Evolutionary conservation across 2,329 filamentous ascomycete species (phyloP).

Genomic region (Chaetomiaceae sp.): DNA sequence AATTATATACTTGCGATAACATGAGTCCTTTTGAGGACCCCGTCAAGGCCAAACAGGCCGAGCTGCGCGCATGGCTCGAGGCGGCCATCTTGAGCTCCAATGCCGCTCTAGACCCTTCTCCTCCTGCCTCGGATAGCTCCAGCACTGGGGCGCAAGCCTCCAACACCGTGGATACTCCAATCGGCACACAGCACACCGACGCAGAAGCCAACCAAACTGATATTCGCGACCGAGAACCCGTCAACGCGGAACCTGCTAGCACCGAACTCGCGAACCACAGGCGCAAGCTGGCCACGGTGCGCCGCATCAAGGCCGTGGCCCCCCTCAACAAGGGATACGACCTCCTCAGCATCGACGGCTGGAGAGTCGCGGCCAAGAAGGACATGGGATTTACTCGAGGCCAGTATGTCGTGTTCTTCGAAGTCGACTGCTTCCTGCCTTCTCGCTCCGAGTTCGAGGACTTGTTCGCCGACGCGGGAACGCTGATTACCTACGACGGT

Average conservation of each 20-base stretch:
- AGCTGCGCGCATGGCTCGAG: constrained; percentile 2
- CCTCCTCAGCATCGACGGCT: constrained; percentile 27
- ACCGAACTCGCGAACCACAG: neutral
- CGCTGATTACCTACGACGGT: constrained; percentile 13
- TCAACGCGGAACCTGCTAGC: too few relatives aligned
- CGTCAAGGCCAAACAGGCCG: neutral
- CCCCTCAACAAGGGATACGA: neutral
- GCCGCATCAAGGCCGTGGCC: constrained; percentile 15
- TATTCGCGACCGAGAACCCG: too few relatives aligned
- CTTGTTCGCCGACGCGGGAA: constrained; percentile 1
- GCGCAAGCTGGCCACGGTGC: constrained; percentile 24
- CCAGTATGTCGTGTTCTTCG: constrained; percentile 26
- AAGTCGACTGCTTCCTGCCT: constrained; percentile 29
- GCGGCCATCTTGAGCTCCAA: neutral
- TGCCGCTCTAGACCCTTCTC: neutral
- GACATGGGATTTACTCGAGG: constrained; percentile 14
- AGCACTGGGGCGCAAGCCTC: too few relatives aligned
- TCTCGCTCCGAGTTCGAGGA: constrained; percentile 3
- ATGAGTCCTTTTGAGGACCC: neutral
- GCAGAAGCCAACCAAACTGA: too few relatives aligned
- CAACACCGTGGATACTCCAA: too few relatives aligned
- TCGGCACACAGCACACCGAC: neutral
- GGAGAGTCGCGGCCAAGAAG: constrained; percentile 23
- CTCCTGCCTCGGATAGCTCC: neutral
- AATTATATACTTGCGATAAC: neutral